A percentile compares a stretch with the other conserved stretches of the same genome.
These are phyloP conservation scores for Phytophthora sp. DNA, from an alignment of 352 stramenopile genomes.

Conservation along the genomic window DNA sequence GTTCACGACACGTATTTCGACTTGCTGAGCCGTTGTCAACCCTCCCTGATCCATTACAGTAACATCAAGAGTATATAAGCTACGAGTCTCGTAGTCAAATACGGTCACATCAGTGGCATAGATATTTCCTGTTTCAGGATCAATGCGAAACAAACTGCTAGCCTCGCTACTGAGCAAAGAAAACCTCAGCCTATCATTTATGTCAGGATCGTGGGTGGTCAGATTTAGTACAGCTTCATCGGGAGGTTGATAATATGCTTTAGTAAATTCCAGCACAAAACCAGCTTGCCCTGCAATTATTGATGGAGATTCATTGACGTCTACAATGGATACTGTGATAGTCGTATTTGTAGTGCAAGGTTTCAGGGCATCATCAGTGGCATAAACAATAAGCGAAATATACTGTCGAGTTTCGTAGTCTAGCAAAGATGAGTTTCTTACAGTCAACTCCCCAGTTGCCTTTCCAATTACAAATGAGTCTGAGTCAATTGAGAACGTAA, in stretches of 20 bases:
- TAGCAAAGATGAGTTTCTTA: slow-evolving; percentile 14
- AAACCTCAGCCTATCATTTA: slow-evolving; percentile 15
- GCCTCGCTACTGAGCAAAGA: slow-evolving; percentile 16
- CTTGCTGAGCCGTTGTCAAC: slow-evolving; percentile 21
- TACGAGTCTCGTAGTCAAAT: slow-evolving; percentile 53
- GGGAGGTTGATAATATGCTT: slow-evolving; percentile 19
- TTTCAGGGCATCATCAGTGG: slow-evolving; percentile 22
- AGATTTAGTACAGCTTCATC: slow-evolving; percentile 32
- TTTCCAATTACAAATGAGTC: slow-evolving; percentile 26
- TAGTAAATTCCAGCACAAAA: slow-evolving; percentile 46
- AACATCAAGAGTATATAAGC: slow-evolving; percentile 21
- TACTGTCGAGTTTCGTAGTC: slow-evolving; percentile 20
- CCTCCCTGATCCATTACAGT: slow-evolving; percentile 42
- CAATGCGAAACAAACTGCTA: slow-evolving; percentile 49
- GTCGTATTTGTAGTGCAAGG: slow-evolving; percentile 24
- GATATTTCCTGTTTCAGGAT: slow-evolving; percentile 40
- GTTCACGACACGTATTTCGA: slow-evolving; percentile 47
- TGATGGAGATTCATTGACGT: slow-evolving; percentile 56
- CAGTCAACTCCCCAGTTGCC: slow-evolving; percentile 3
- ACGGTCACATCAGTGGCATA: slow-evolving; percentile 38
- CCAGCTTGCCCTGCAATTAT: slow-evolving; percentile 35
- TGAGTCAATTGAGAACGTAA: slow-evolving; percentile 20
- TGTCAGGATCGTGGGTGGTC: slow-evolving; percentile 18
- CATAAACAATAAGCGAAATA: slow-evolving; percentile 16
- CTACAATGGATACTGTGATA: slow-evolving; percentile 21